Percentiles rank a stretch among this genome's conserved stretches.
Evolutionary conservation across 306 rosid genomes (phyloP).

Genomic region (Vicia villosa): DNA sequence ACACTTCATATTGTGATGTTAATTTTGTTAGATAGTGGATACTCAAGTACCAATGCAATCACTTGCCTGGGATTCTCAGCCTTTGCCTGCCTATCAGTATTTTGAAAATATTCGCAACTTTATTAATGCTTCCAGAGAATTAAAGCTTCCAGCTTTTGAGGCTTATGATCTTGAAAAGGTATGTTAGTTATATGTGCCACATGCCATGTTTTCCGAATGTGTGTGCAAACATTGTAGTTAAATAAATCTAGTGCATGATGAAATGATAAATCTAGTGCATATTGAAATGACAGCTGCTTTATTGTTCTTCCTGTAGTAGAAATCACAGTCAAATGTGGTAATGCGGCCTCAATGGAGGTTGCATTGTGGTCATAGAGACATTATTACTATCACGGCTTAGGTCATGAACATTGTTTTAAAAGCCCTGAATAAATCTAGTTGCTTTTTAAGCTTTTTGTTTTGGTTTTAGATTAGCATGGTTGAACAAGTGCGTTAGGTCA

Average conservation of each 20-base stretch:
- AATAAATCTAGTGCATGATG: too few species aligned
- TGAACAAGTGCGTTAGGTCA: conserved; percentile 25
- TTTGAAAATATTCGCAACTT: conserved; percentile 92
- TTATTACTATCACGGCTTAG: background rate
- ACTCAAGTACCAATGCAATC: conserved; percentile 56
- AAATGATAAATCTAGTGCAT: too few species aligned
- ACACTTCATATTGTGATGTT: conserved; percentile 3
- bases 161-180: conserved; percentile 96
- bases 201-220: background rate
- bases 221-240: background rate
- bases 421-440: background rate
- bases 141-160: conserved; percentile 86
- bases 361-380: background rate
- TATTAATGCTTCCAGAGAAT: conserved; percentile 65
- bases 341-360: background rate
- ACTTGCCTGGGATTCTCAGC: conserved; percentile 65
- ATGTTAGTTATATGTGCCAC: conserved; percentile 13
- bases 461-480: background rate
- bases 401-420: background rate
- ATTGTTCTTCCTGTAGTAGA: background rate
- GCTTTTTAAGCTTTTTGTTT: background rate
- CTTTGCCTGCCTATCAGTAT: conserved; percentile 93
- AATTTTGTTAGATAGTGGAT: conserved; percentile 75
- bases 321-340: background rate
- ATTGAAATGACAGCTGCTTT: background rate